Conservation (phyloP, 108 stramenopile species). For the Fragilariopsis cylindrus region DNA sequence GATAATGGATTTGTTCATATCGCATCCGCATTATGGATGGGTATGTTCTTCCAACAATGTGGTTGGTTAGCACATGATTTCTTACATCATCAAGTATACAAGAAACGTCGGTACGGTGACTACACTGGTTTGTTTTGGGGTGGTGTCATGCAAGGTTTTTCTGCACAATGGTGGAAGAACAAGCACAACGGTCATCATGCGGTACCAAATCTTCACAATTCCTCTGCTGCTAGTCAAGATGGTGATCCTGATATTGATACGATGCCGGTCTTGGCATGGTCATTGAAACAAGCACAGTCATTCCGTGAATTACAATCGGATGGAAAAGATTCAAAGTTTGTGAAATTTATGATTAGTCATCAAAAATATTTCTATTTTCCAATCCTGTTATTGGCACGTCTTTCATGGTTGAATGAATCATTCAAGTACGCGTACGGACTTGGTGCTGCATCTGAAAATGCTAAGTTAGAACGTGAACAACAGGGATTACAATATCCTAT, state of each 20-base stretch:
- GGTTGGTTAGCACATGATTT: conserved; percentile 99
- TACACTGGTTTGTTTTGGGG: conserved; percentile 93
- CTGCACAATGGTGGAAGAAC: conserved; percentile 96
- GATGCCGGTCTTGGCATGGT: conserved; percentile 98
- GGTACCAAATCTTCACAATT: conserved; percentile 96
- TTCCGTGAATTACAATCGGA: conserved; percentile 72
- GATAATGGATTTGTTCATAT: conserved; percentile 79
- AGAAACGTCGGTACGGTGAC: conserved; percentile 91
- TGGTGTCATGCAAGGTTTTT: conserved; percentile 94
- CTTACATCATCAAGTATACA: conserved; percentile 98
- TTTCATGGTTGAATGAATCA: conserved; percentile 96
- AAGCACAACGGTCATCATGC: conserved; percentile 99
- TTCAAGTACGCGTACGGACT: conserved; percentile 91
- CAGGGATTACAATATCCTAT: conserved; percentile 85
- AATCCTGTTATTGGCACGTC: conserved; percentile 91
- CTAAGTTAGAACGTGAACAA: conserved; percentile 71
- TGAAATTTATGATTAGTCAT: conserved; percentile 81
- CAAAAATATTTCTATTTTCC: conserved; percentile 97
- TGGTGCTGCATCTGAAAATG: conserved; percentile 82
- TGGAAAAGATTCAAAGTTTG: conserved; percentile 75
- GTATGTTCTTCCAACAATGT: conserved; percentile 98
- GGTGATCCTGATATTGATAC: conserved; percentile 98
- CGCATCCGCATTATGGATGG: conserved; percentile 86
- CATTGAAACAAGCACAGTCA: conserved; percentile 90
- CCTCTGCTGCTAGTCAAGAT: conserved; percentile 72